These are phyloP conservation scores for Lathyrus oleraceus DNA, from an alignment of 306 rosid species.

Conservation along the genomic window DNA sequence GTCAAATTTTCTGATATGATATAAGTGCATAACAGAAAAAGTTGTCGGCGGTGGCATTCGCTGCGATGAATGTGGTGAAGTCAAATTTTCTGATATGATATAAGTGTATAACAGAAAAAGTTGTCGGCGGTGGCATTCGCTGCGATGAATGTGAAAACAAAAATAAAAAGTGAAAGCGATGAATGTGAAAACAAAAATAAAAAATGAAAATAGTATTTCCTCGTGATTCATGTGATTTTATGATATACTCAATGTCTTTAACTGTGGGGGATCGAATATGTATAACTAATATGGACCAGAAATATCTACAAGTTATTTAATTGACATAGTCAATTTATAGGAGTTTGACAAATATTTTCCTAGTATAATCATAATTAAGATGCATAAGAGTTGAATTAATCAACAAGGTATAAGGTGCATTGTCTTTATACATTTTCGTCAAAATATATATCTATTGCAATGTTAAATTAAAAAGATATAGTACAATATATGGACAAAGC, in stretches of 20 bases:
- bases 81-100: too few relatives aligned
- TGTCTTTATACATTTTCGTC: too few relatives aligned
- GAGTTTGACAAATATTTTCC: neutral
- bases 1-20: neutral
- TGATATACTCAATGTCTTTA: neutral
- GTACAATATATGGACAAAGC: too few relatives aligned
- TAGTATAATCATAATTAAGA: neutral
- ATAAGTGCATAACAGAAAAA: neutral
- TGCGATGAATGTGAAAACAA: too few relatives aligned
- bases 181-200: conserved; percentile 1
- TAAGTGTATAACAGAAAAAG: too few relatives aligned
- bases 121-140: too few relatives aligned
- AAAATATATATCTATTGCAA: neutral
- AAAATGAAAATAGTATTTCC: neutral
- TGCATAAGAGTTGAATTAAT: neutral
- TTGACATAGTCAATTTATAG: neutral
- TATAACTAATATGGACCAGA: neutral
- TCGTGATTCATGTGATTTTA: neutral
- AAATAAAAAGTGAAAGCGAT: too few relatives aligned
- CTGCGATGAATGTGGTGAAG: too few relatives aligned
- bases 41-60: too few relatives aligned
- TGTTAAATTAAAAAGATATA: neutral
- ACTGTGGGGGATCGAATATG: too few relatives aligned
- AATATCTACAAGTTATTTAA: too few relatives aligned
- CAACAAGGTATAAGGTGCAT: neutral